phyloP scores from a whole-genome alignment of 805 yeast genomes.

The Cyberlindnera petersonii region DNA sequence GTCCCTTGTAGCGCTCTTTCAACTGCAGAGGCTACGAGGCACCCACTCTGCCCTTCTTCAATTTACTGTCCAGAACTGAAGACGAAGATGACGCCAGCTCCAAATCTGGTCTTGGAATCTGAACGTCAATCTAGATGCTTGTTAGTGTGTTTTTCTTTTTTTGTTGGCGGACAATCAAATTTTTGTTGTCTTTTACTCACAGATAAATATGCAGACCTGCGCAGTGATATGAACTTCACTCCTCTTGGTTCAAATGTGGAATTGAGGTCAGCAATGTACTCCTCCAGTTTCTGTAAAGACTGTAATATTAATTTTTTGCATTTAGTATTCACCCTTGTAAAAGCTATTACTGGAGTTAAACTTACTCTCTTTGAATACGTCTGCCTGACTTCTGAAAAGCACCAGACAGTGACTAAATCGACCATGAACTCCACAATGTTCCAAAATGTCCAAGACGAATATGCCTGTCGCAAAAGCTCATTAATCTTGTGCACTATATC shows the following conservation, averaged over 20 bases:
- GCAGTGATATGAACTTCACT: constrained; percentile 45
- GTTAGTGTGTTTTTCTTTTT: constrained; percentile 1
- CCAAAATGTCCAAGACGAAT: constrained; percentile 35
- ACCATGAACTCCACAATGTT: constrained; percentile 36
- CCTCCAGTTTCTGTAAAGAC: constrained; percentile 40
- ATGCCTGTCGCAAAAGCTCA: constrained; percentile 35
- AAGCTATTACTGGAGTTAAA: background rate
- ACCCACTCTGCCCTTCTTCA: background rate
- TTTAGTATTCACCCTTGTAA: background rate
- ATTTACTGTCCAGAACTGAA: background rate
- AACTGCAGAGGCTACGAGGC: constrained; percentile 1
- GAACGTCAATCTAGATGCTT: constrained; percentile 37
- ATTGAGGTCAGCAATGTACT: constrained; percentile 35
- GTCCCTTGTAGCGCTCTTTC: background rate
- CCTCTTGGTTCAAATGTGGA: constrained; percentile 22
- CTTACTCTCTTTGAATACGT: constrained; percentile 1
- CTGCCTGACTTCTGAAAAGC: constrained; percentile 23
- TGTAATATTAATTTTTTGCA: constrained; percentile 14
- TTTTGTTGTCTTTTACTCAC: constrained; percentile 6
- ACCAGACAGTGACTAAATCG: constrained; percentile 39
- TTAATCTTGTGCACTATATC: constrained; percentile 46
- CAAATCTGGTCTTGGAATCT: constrained; percentile 42
- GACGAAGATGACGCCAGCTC: background rate
- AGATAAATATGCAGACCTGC: constrained; percentile 51
- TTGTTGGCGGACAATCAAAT: too few species aligned